Evolutionary conservation across 176 grass and related monocot genomes (phyloP), one percentile per base, ranked within the genome.

Genomic region (Pontederia crassipes): DNA sequence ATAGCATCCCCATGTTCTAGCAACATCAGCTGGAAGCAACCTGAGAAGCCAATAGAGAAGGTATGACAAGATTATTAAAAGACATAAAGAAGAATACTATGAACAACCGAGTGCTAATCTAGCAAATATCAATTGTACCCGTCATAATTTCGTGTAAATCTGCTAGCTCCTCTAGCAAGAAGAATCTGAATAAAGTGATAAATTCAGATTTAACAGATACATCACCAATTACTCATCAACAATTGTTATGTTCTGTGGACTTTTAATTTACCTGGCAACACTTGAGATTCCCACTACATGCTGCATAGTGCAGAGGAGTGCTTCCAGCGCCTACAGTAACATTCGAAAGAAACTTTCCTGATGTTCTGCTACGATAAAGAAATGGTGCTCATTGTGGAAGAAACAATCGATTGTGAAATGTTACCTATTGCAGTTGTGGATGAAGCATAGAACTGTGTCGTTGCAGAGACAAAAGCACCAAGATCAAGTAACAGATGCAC

Each of bases 401-500:
- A 53, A 18, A 54, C 20, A 1, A 54, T 12, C 11, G 8, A 8
- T n/a, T 64, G 28, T 54, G 18, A 18, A 74, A 52, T 14, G 15
- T 49, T 72, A 83, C 80, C 92, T 70, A 88, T 88, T 72, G 92
- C 67, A 1, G 70, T 70, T 70, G 72, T 78, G 9, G 92, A 69
- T 26, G 92, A 55, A 17, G 79, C 74, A 16, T 49, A 74, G 49
- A 69, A 81, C 14, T 83, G 68, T 54, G 81, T 75, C 64, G 54
- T 15, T 17, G 84, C 75, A 16, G 63, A 65, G 48, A 82, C 67
- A 57, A 56, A 71, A 27, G 87, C 81, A 46, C 68, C 77, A 54
- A 91, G 59, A 72, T 97, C 93, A 26, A 91, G 40, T 32, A 97
- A 84, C 24, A 97, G 81, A 83, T 90, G 87, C 52, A 91, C 84